Conservation (phyloP, 2,329 filamentous ascomycete species). For the Aspergillus brasiliensis region DNA sequence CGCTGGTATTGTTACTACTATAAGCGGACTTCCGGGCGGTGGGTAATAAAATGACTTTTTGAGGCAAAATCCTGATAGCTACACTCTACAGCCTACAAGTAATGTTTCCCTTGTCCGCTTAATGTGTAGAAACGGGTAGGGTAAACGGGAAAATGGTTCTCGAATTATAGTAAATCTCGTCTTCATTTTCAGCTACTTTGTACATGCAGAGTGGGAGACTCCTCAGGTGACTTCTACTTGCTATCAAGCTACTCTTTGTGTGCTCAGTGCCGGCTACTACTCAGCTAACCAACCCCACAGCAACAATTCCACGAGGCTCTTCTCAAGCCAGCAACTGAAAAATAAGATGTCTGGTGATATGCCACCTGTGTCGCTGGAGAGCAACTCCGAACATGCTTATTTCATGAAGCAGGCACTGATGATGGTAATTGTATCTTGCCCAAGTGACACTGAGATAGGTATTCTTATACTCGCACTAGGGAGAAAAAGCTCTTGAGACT, state of each 20-base stretch:
- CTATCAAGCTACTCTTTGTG: not conserved
- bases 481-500: constrained; percentile 76
- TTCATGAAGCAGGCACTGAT: constrained; percentile 86
- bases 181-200: not conserved
- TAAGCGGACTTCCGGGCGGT: not conserved
- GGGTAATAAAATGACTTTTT: not conserved
- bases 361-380: constrained; percentile 4
- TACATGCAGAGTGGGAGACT: not conserved
- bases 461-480: constrained; percentile 54
- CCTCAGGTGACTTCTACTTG: not conserved
- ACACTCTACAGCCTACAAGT: no score
- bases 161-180: not conserved
- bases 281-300: not conserved
- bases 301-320: not conserved
- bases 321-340: no score
- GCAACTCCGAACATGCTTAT: constrained; percentile 48
- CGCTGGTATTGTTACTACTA: not conserved
- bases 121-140: no score
- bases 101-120: not conserved
- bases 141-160: not conserved
- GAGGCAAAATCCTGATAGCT: not conserved
- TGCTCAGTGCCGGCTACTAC: not conserved
- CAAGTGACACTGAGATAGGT: constrained; percentile 1
- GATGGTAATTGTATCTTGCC: constrained; percentile 62
- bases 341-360: not conserved